phyloP scores from a whole-genome alignment of 2,329 filamentous ascomycete genomes.

The Aspergillus sp. region DNA sequence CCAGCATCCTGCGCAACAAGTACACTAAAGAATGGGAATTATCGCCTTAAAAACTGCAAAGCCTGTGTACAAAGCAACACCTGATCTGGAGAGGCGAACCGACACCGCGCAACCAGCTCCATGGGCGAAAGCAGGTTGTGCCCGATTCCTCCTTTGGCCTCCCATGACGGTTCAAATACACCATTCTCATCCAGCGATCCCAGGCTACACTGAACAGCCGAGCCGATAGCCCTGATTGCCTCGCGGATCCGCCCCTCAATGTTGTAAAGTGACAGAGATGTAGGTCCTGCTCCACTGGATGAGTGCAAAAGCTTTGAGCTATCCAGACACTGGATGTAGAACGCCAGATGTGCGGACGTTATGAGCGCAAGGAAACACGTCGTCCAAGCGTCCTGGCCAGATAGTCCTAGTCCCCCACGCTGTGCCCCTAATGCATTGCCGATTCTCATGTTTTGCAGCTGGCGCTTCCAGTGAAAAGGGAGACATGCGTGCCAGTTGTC shows the following conservation, averaged over 20 bases:
- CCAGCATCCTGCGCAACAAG: no score
- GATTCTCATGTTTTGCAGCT: neutral
- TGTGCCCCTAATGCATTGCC: no score
- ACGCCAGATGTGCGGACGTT: neutral
- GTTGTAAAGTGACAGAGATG: neutral
- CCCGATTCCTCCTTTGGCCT: neutral
- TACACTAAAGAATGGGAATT: no score
- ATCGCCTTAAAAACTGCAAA: neutral
- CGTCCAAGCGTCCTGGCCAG: neutral
- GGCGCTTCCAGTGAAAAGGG: neutral
- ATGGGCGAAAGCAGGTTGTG: slow-evolving; percentile 1
- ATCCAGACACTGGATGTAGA: slow-evolving; percentile 1
- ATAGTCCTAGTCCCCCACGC: neutral
- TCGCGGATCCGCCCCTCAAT: neutral
- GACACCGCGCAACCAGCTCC: neutral
- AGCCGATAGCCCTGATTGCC: neutral
- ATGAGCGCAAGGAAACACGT: slow-evolving; percentile 2
- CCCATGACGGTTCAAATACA: neutral
- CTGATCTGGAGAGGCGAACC: neutral
- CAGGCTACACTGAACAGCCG: neutral
- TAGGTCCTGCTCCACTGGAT: no score
- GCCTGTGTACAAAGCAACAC: neutral
- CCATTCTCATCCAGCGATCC: neutral
- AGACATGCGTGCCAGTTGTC: neutral
- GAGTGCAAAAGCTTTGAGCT: no score